Conservation (phyloP, 306 rosid genomes). For the Cicer pinnatifidum region DNA sequence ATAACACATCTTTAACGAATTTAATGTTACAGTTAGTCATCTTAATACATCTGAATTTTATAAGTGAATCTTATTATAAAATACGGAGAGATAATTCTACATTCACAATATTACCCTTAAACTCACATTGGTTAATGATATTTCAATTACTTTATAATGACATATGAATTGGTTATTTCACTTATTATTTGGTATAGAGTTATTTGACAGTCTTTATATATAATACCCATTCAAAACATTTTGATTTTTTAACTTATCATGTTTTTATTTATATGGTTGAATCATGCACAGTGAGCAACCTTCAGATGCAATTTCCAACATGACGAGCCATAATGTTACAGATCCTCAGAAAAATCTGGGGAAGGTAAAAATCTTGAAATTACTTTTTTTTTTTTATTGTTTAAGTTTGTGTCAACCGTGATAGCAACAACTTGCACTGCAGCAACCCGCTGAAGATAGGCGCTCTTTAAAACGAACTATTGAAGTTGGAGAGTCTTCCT, state of each 20-base stretch:
- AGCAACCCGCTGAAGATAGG: background rate
- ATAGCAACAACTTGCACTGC: background rate
- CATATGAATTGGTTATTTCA: background rate
- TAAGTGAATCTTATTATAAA: no score
- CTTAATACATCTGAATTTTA: no score
- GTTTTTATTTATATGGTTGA: constrained; percentile 1
- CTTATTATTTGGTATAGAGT: no score
- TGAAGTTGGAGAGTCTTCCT: constrained; percentile 12
- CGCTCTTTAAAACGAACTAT: background rate
- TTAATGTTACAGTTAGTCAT: no score
- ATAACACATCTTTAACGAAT: no score
- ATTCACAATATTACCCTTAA: background rate
- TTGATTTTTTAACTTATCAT: no score
- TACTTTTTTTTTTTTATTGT: background rate
- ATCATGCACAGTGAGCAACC: background rate
- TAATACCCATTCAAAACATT: no score
- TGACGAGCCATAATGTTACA: background rate
- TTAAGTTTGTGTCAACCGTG: background rate
- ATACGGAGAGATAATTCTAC: background rate
- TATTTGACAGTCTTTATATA: no score
- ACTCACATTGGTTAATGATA: background rate
- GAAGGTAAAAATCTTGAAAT: constrained; percentile 28
- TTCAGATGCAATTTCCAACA: background rate
- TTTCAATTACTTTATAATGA: background rate
- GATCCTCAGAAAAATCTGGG: background rate